Evolutionary conservation across 768 basidiomycete species (phyloP).

Genomic region (Tulasnella sp.): DNA sequence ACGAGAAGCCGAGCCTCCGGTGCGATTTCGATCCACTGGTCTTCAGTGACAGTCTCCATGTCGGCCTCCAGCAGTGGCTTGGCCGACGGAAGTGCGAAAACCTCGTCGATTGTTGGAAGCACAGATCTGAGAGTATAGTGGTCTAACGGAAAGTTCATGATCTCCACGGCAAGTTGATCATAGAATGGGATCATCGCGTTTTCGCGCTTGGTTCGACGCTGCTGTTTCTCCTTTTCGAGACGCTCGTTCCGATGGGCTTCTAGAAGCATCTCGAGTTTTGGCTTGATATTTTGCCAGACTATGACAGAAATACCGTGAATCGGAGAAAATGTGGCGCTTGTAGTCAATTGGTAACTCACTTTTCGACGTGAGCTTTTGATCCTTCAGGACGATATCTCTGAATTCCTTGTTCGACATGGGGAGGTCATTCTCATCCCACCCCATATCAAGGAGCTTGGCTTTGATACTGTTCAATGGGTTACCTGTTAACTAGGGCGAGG

Average conservation of each 20-base stretch:
- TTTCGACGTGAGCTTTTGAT: background rate
- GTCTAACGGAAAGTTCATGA: background rate
- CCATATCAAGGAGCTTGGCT: background rate
- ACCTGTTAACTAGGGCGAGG: background rate
- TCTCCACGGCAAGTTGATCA: background rate
- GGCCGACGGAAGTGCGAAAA: background rate
- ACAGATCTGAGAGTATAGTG: background rate
- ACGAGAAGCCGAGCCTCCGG: background rate
- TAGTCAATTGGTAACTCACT: background rate
- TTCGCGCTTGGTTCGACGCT: background rate
- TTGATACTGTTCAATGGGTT: background rate
- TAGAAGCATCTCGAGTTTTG: background rate
- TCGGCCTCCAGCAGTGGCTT: background rate
- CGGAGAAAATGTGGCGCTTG: background rate
- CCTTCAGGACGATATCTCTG: background rate
- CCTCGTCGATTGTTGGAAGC: background rate
- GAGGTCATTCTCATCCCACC: background rate
- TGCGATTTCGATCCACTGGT: background rate
- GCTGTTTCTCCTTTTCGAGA: background rate
- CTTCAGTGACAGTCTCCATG: background rate
- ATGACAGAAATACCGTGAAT: background rate
- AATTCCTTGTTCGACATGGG: background rate
- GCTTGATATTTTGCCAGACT: slow-evolving; percentile 2
- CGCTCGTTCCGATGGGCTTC: background rate
- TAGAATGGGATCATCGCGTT: background rate